Evolutionary conservation across 257 asterid genomes (phyloP).

Genomic region (Striga asiatica): DNA sequence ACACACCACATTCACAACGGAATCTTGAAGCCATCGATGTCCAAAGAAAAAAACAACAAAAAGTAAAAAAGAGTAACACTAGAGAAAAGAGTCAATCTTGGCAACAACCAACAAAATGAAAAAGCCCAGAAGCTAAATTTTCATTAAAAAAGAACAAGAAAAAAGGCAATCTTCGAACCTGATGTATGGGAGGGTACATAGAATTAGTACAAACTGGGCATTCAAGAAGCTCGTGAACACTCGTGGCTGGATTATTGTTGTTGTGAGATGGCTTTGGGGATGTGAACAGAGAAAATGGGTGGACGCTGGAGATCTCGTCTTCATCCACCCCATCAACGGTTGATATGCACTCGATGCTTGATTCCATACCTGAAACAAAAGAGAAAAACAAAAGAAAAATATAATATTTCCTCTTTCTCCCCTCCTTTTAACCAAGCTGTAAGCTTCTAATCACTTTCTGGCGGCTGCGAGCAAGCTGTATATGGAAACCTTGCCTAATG

Average conservation of each 20-base stretch:
- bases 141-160: neutral
- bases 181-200: conserved; percentile 70
- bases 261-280: conserved; percentile 31
- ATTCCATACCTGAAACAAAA: conserved; percentile 31
- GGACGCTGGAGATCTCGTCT: conserved; percentile 42
- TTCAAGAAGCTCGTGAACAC: conserved; percentile 64
- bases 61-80: neutral
- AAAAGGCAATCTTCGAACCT: conserved; percentile 30
- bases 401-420: too few relatives aligned
- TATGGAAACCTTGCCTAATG: too few relatives aligned
- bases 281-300: conserved; percentile 32
- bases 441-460: too few relatives aligned
- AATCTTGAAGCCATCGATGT: conserved; percentile 14
- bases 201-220: conserved; percentile 61
- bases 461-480: too few relatives aligned
- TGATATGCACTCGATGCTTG: conserved; percentile 51
- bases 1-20: conserved; percentile 6
- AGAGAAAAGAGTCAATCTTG: conserved; percentile 12
- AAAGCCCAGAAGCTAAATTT: neutral
- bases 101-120: conserved; percentile 2
- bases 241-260: conserved; percentile 26
- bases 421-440: too few relatives aligned
- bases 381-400: too few relatives aligned
- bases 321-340: conserved; percentile 45
- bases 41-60: neutral